These are phyloP conservation scores for Phaeoacremonium minimum DNA, from an alignment of 2,329 filamentous ascomycete genomes.

Conservation along the genomic window DNA sequence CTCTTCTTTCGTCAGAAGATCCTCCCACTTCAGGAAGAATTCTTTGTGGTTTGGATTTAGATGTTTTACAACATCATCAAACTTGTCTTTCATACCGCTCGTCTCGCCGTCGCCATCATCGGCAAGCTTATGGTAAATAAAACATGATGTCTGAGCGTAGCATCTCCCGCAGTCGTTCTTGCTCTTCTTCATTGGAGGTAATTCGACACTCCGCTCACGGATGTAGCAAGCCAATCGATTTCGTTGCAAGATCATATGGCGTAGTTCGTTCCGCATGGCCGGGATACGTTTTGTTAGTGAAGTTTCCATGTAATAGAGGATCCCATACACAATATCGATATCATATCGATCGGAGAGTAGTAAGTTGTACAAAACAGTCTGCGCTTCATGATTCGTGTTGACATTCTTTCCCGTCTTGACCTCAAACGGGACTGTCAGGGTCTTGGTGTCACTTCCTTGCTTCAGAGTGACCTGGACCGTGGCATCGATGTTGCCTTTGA, in stretches of 20 bases:
- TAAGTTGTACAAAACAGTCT: slow-evolving; percentile 91
- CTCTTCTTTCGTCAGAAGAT: slow-evolving; percentile 89
- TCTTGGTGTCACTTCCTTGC: slow-evolving; percentile 61
- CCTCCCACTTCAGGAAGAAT: slow-evolving; percentile 95
- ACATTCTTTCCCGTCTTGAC: slow-evolving; percentile 89
- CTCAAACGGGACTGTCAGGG: slow-evolving; percentile 85
- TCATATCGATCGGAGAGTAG: slow-evolving; percentile 93
- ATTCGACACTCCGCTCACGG: slow-evolving; percentile 69
- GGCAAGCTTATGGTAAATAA: slow-evolving; percentile 86
- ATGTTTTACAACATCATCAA: slow-evolving; percentile 74
- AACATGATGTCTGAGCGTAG: slow-evolving; percentile 87
- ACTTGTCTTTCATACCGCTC: slow-evolving; percentile 77
- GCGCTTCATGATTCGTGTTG: slow-evolving; percentile 79
- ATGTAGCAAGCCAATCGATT: slow-evolving; percentile 86
- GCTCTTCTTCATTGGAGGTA: slow-evolving; percentile 83
- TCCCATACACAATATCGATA: slow-evolving; percentile 81
- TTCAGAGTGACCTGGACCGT: slow-evolving; percentile 85
- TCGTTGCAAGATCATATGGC: slow-evolving; percentile 94
- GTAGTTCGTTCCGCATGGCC: slow-evolving; percentile 78
- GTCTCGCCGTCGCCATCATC: slow-evolving; percentile 79
- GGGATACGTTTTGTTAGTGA: slow-evolving; percentile 83
- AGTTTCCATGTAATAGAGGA: slow-evolving; percentile 93
- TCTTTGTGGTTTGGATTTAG: slow-evolving; percentile 69
- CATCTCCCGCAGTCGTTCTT: slow-evolving; percentile 80
- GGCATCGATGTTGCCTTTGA: slow-evolving; percentile 97